Evolutionary conservation across 164 flowering plant genomes (phyloP).

Genomic region (Chimonanthus praecox): DNA sequence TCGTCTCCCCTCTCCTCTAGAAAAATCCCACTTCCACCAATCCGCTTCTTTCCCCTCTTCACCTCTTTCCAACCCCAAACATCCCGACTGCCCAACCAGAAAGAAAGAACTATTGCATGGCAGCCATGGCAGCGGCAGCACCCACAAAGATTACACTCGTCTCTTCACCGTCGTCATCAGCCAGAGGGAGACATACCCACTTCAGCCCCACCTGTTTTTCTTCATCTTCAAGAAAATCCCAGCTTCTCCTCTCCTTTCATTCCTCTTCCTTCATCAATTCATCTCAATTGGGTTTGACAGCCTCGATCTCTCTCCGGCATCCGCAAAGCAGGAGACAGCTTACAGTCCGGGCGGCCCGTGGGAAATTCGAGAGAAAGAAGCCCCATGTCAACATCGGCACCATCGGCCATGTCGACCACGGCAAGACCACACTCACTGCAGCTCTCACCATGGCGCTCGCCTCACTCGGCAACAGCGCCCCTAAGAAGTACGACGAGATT

Average conservation of each 20-base stretch:
- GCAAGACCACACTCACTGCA: conserved; percentile 32
- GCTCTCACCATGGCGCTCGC: conserved; percentile 39
- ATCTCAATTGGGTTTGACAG: not conserved
- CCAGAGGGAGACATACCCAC: not conserved
- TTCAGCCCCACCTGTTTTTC: not conserved
- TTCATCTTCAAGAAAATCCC: not conserved
- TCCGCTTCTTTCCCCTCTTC: no score
- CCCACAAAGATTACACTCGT: not conserved
- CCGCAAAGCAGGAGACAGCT: not conserved
- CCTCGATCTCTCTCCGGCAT: not conserved
- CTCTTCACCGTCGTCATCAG: not conserved
- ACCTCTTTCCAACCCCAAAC: no score
- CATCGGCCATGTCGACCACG: conserved; percentile 40
- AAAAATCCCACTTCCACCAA: no score
- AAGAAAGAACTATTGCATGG: no score
- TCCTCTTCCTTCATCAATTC: conserved; percentile 3
- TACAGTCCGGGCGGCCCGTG: conserved; percentile 24
- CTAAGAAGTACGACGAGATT: conserved; percentile 35
- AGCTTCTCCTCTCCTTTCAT: not conserved
- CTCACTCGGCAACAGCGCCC: conserved; percentile 26
- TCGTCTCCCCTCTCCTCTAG: no score
- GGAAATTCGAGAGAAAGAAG: conserved; percentile 36
- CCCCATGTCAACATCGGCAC: conserved; percentile 41
- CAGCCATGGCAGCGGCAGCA: not conserved
- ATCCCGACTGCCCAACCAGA: no score